A percentile compares a stretch with the other conserved stretches of the same genome.
These are phyloP conservation scores for Lachancea sp. DNA, from an alignment of 805 yeast genomes.

Conservation along the genomic window DNA sequence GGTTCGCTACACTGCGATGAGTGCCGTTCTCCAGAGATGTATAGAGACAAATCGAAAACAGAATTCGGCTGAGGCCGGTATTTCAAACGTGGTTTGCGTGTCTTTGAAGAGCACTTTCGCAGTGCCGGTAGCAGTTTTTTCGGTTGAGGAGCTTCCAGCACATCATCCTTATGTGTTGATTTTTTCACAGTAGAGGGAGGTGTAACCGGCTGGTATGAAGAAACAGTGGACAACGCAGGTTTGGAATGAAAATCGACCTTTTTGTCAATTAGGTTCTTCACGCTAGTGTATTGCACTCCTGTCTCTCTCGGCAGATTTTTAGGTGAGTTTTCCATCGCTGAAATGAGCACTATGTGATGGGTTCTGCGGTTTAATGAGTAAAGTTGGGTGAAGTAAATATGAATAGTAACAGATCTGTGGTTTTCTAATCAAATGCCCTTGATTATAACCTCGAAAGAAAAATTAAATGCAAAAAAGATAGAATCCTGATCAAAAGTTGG, in stretches of 20 bases:
- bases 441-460: no score
- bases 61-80: conserved; percentile 45
- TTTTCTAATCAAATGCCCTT: no score
- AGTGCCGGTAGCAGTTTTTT: conserved; percentile 19
- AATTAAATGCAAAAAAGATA: no score
- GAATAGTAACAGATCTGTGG: no score
- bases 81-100: conserved; percentile 40
- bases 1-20: conserved; percentile 6
- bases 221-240: not conserved
- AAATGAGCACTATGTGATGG: not conserved
- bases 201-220: conserved; percentile 5
- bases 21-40: conserved; percentile 12
- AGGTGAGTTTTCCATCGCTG: conserved; percentile 4
- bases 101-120: conserved; percentile 7
- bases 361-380: not conserved
- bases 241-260: not conserved
- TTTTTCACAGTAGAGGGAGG: conserved; percentile 11
- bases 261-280: not conserved
- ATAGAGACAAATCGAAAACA: conserved; percentile 34
- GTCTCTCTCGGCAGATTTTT: not conserved
- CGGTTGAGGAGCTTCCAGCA: conserved; percentile 12
- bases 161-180: not conserved
- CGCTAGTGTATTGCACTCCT: not conserved
- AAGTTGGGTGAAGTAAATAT: not conserved
- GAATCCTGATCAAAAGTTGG: no score